These are phyloP conservation scores for Spathaspora arborariae DNA, from an alignment of 805 yeast species.

Conservation along the genomic window DNA sequence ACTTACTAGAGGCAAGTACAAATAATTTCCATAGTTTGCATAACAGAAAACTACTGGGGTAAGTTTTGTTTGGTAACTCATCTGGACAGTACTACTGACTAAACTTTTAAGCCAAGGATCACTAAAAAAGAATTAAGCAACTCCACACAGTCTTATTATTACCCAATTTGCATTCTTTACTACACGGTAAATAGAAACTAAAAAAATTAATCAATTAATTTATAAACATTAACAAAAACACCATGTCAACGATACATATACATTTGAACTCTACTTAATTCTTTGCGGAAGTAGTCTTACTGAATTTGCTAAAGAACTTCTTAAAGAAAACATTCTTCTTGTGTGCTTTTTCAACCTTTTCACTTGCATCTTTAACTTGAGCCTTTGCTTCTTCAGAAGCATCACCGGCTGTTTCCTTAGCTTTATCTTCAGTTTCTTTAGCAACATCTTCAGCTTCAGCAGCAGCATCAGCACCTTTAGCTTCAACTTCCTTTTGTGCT, in stretches of 20 bases:
- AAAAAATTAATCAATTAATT: background rate
- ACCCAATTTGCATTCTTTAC: background rate
- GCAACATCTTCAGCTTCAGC: conserved; percentile 9
- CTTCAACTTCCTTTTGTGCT: conserved; percentile 7
- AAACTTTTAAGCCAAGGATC: no score
- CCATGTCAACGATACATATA: background rate
- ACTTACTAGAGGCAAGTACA: no score
- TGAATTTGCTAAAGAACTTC: conserved; percentile 34
- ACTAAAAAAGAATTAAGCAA: no score
- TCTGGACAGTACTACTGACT: no score
- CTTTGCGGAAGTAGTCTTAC: conserved; percentile 20
- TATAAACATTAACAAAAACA: background rate
- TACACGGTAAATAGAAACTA: background rate
- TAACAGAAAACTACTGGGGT: no score
- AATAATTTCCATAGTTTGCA: no score
- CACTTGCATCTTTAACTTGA: conserved; percentile 23
- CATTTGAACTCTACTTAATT: background rate
- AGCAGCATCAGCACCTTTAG: conserved; percentile 6
- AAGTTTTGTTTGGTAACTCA: no score
- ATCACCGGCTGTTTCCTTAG: conserved; percentile 6
- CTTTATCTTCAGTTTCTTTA: conserved; percentile 8
- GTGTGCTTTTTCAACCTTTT: conserved; percentile 27
- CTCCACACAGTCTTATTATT: no score
- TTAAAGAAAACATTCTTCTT: conserved; percentile 37
- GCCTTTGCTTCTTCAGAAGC: conserved; percentile 25